phyloP scores from a whole-genome alignment of 805 yeast genomes.

The Deakozyma indianensis region DNA sequence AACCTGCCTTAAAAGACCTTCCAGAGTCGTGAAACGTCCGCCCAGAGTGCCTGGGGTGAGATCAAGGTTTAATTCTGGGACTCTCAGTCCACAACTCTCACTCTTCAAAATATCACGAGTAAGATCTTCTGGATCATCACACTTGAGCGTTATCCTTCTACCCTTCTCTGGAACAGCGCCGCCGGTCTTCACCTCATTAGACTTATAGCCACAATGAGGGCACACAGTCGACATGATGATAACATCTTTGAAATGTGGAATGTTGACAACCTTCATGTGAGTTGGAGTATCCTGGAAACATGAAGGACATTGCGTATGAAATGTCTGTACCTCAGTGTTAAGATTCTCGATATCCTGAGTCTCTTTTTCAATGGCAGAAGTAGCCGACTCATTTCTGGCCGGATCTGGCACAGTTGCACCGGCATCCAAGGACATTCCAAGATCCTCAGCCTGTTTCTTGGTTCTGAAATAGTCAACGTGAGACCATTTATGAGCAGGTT shows the following conservation, averaged over 20 bases:
- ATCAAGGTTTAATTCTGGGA: constrained; percentile 85
- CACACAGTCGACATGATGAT: constrained; percentile 92
- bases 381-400: constrained; percentile 29
- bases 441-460: constrained; percentile 71
- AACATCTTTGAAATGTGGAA: constrained; percentile 97
- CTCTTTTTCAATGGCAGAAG: constrained; percentile 10
- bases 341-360: constrained; percentile 69
- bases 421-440: constrained; percentile 61
- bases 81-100: constrained; percentile 73
- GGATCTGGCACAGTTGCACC: constrained; percentile 27
- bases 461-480: constrained; percentile 69
- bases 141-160: constrained; percentile 50
- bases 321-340: constrained; percentile 83
- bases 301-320: constrained; percentile 83
- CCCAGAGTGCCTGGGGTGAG: constrained; percentile 94
- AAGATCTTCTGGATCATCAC: constrained; percentile 84
- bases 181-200: constrained; percentile 97
- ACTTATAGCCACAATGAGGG: constrained; percentile 84
- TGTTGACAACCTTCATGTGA: constrained; percentile 91
- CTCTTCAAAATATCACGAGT: constrained; percentile 89
- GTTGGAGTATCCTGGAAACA: constrained; percentile 76
- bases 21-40: constrained; percentile 94
- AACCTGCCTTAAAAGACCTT: constrained; percentile 83
- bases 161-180: constrained; percentile 90
- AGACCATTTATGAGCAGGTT: constrained; percentile 82